Conservation (phyloP, 208 protist genomes). For the Zelonia costaricensis region DNA sequence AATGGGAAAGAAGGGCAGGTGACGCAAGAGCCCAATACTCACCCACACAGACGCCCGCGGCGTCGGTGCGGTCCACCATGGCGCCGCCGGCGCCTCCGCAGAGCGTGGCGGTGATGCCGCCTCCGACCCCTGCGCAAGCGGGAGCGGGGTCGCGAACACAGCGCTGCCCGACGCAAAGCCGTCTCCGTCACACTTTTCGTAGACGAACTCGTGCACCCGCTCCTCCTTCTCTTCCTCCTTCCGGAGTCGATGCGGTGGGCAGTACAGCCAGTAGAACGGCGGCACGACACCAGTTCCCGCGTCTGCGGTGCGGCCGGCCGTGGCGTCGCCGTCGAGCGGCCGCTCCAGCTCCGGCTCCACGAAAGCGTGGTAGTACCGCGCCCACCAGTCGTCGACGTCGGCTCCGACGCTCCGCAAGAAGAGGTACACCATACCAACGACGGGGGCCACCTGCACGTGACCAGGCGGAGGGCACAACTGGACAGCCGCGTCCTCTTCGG, state of each 20-base stretch:
- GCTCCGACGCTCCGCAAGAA: constrained; percentile 7
- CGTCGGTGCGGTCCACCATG: background rate
- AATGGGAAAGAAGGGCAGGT: constrained; percentile 38
- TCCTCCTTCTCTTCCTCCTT: too few relatives aligned
- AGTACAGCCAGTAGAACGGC: constrained; percentile 2
- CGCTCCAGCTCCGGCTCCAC: background rate
- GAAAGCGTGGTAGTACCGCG: constrained; percentile 11
- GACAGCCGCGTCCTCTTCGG: background rate
- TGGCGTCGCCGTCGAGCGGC: background rate
- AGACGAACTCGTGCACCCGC: too few relatives aligned
- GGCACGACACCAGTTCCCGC: background rate
- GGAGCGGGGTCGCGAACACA: background rate
- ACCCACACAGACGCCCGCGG: constrained; percentile 16
- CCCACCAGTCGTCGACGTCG: constrained; percentile 23
- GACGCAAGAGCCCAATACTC: constrained; percentile 10
- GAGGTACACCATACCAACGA: constrained; percentile 18
- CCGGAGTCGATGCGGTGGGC: too few relatives aligned
- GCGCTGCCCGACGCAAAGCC: background rate
- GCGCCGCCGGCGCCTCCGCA: background rate
- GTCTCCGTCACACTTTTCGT: too few relatives aligned
- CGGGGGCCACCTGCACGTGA: background rate
- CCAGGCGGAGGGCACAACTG: constrained; percentile 11
- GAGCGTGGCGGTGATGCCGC: background rate
- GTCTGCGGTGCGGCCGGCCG: background rate
- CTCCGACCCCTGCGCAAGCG: background rate